Evolutionary conservation across 1,139 yeast genomes (phyloP).

Genomic region (Kodamaea sp.): DNA sequence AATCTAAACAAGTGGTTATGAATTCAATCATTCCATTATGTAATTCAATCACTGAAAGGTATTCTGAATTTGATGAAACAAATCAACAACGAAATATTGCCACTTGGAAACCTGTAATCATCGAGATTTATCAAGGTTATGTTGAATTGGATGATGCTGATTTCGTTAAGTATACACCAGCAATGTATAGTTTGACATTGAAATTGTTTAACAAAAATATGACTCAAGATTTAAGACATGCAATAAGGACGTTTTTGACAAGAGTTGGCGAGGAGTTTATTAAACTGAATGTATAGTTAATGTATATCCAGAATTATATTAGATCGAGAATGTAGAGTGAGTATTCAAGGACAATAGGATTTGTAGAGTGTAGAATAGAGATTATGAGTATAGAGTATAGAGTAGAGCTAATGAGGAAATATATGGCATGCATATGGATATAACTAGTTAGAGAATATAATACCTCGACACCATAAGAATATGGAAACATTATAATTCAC

Average conservation of each 20-base stretch:
- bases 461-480: not conserved
- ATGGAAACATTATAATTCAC: not conserved
- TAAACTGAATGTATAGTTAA: conserved; percentile 5
- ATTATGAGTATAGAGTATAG: conserved; percentile 1
- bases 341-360: too few relatives aligned
- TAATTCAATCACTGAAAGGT: conserved; percentile 64
- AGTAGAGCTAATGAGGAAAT: too few relatives aligned
- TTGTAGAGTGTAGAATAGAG: not conserved
- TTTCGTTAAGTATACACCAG: conserved; percentile 59
- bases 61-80: conserved; percentile 66
- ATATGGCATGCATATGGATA: too few relatives aligned
- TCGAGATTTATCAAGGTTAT: conserved; percentile 80
- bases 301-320: not conserved
- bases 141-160: conserved; percentile 74
- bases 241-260: conserved; percentile 60
- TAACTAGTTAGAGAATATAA: too few relatives aligned
- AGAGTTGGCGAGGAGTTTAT: conserved; percentile 68
- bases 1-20: conserved; percentile 42
- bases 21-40: conserved; percentile 67
- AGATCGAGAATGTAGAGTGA: not conserved
- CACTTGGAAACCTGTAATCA: conserved; percentile 90
- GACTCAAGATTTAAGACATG: conserved; percentile 64
- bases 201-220: conserved; percentile 65
- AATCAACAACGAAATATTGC: conserved; percentile 76
- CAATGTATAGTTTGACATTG: conserved; percentile 65